A percentile compares a stretch with the other conserved stretches of the same genome.
These are phyloP conservation scores for Mycena venus DNA, from an alignment of 768 basidiomycete species.

Conservation along the genomic window DNA sequence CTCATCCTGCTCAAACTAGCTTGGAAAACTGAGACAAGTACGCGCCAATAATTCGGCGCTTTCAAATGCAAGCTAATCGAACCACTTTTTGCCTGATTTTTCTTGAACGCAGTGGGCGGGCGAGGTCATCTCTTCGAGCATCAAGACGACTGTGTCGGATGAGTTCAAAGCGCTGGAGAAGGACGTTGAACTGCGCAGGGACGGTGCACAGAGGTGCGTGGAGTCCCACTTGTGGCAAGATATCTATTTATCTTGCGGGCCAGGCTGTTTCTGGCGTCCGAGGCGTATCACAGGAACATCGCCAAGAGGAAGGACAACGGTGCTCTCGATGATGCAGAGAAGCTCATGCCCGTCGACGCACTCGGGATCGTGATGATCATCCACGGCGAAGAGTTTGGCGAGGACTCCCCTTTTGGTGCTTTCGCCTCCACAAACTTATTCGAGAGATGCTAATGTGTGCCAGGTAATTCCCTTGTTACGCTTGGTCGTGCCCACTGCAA, in stretches of 20 bases:
- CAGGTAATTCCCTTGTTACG: conserved; percentile 80
- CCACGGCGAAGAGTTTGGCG: conserved; percentile 86
- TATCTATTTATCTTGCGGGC: neutral
- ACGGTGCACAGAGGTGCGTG: conserved; percentile 79
- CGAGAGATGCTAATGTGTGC: neutral
- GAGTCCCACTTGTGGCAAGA: neutral
- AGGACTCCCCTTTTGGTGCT: conserved; percentile 79
- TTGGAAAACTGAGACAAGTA: conserved; percentile 87
- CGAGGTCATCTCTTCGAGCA: conserved; percentile 87
- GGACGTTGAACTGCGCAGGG: conserved; percentile 85
- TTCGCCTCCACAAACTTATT: neutral
- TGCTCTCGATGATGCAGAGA: conserved; percentile 73
- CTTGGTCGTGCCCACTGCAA: conserved; percentile 90
- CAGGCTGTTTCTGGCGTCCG: conserved; percentile 81
- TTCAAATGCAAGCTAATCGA: conserved; percentile 39
- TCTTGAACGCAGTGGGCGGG: conserved; percentile 80
- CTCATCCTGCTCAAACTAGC: conserved; percentile 52
- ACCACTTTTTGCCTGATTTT: conserved; percentile 43
- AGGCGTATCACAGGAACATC: conserved; percentile 77
- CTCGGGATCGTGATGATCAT: conserved; percentile 90
- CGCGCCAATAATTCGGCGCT: conserved; percentile 39
- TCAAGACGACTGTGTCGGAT: conserved; percentile 83
- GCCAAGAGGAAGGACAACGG: conserved; percentile 83
- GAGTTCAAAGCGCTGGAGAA: conserved; percentile 87
- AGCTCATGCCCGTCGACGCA: conserved; percentile 81